Evolutionary conservation across 164 flowering plant genomes (phyloP), one percentile per base, ranked within the genome.

Genomic region (Stephania cephalantha): DNA sequence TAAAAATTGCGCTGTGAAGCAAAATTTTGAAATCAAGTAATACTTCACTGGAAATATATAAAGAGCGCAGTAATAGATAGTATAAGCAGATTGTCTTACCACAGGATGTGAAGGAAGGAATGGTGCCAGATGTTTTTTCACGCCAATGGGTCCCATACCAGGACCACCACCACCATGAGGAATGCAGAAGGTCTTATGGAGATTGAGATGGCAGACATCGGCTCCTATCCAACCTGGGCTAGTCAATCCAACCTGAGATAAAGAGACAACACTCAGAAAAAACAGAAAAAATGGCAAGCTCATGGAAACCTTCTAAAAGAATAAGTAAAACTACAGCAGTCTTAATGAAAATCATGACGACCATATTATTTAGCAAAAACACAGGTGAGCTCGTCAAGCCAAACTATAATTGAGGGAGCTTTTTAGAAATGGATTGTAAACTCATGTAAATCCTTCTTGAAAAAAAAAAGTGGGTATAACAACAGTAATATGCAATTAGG

Each of bases 131-230:
- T 95, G 99, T 70, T 93, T 90, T 90, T 95, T 95, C 83, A 95
- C 99, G 74, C 99, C 99, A 81, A 95, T 95, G 20, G 99, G 99
- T 69, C 99, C 99, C 98, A 95, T 95, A 55, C 99, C 99, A 67
- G 98, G 99, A 76, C 98, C 99, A 65, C 99, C 99, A 70, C 99
- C 99, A 79, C 99, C 99, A 83, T 95, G 99, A 0, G 99, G 99
- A 80, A 95, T 93, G 85, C 99, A 95, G 81, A 95, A 95, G 71
- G 99, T 95, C 80, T 95, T 95, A 73, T 95, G 99, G 75, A 95
- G 98, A 85, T 95, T 95, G 73, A 95, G 93, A 89, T 95, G 99
- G 84, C 99, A 95, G 78, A 95, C 99, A 85, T 95, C 99, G 9
- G 99, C 99, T 69, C 99, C 99, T 72, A 95, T 95, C 76, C 84